Conservation (phyloP, 2,329 filamentous ascomycete species). For the Helotiales sp. region DNA sequence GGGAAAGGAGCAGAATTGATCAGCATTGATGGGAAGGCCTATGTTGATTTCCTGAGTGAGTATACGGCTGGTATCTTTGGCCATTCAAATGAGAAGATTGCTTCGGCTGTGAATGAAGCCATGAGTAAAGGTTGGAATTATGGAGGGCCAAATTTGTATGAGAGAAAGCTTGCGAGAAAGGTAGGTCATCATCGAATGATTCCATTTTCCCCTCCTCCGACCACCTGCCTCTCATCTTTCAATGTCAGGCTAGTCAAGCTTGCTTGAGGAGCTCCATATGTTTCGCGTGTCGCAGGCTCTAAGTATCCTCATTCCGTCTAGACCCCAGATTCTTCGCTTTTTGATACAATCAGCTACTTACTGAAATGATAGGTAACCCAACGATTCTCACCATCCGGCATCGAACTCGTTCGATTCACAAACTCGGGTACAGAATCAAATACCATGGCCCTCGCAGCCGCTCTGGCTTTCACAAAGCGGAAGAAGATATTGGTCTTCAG, state of each 20-base stretch:
- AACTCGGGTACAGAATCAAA: conserved; percentile 72
- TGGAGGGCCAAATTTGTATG: conserved; percentile 57
- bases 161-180: conserved; percentile 56
- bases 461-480: conserved; percentile 30
- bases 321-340: too few relatives aligned
- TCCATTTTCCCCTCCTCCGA: too few relatives aligned
- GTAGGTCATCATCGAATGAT: too few relatives aligned
- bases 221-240: too few relatives aligned
- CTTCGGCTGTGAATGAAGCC: conserved; percentile 51
- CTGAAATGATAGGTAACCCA: conserved; percentile 46
- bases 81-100: conserved; percentile 63
- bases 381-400: conserved; percentile 51
- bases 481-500: conserved; percentile 36
- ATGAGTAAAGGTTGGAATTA: conserved; percentile 56
- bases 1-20: conserved; percentile 31
- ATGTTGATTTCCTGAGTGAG: conserved; percentile 66
- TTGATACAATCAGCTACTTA: neutral
- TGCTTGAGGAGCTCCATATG: too few relatives aligned
- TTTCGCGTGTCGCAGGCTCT: too few relatives aligned
- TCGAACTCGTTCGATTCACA: conserved; percentile 64
- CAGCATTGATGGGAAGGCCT: conserved; percentile 42
- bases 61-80: conserved; percentile 70
- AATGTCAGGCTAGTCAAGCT: too few relatives aligned
- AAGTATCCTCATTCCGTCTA: too few relatives aligned
- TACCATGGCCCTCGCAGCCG: conserved; percentile 58